A percentile compares a stretch with the other conserved stretches of the same genome.
Evolutionary conservation across 2,329 filamentous ascomycete genomes (phyloP).

Genomic region (Chaetomium olivaceum): DNA sequence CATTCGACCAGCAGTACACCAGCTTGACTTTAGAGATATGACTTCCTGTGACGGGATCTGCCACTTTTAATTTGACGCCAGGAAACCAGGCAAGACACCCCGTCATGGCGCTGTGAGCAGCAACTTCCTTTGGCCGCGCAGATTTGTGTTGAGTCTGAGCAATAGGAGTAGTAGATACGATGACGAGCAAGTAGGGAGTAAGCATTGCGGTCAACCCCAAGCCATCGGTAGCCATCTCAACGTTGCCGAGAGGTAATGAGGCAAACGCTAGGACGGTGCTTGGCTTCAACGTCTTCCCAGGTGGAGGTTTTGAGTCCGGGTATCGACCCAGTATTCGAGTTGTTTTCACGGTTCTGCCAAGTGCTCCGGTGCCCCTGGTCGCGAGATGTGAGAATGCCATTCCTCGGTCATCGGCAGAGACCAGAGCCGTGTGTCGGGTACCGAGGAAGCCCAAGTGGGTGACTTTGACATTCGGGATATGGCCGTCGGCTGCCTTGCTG

Average conservation of each 20-base stretch:
- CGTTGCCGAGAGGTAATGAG: conserved; percentile 87
- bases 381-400: conserved; percentile 99
- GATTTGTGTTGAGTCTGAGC: conserved; percentile 97
- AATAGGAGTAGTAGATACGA: conserved; percentile 94
- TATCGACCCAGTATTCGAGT: conserved; percentile 90
- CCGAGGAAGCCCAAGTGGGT: conserved; percentile 94
- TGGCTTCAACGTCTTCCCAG: conserved; percentile 74
- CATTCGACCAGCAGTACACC: conserved; percentile 97
- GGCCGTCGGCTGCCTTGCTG: conserved; percentile 73
- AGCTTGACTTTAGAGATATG: conserved; percentile 80
- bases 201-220: conserved; percentile 93
- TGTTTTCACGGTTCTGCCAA: conserved; percentile 84
- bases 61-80: conserved; percentile 83
- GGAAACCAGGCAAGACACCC: conserved; percentile 97
- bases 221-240: conserved; percentile 81
- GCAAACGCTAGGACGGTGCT: conserved; percentile 94
- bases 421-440: conserved; percentile 87
- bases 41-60: conserved; percentile 65
- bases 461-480: conserved; percentile 74
- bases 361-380: conserved; percentile 81
- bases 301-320: conserved; percentile 65
- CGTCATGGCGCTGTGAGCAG: conserved; percentile 86
- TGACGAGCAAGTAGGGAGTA: conserved; percentile 91
- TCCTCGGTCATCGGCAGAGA: conserved; percentile 89
- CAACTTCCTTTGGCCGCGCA: conserved; percentile 84